Evolutionary conservation across 176 grass and related monocot genomes (phyloP).

Genomic region (Neostapfia colusana): DNA sequence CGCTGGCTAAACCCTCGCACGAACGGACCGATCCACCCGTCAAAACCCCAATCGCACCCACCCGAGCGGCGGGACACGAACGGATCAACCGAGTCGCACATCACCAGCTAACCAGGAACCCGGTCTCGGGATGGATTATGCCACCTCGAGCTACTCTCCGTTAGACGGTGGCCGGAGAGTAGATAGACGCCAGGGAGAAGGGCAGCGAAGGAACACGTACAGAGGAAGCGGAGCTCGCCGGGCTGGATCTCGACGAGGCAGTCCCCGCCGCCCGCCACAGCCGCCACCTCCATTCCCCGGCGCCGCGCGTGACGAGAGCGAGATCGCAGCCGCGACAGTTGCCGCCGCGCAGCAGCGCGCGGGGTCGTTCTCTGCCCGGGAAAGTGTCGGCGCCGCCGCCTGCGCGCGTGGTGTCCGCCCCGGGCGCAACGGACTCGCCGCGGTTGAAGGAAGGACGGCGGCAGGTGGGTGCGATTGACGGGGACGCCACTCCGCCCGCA

Average conservation of each 20-base stretch:
- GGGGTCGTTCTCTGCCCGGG: not conserved
- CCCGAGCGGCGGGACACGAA: not conserved
- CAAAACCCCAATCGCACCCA: conserved; percentile 17
- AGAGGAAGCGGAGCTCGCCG: conserved; percentile 69
- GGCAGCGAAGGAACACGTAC: conserved; percentile 32
- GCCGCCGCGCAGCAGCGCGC: not conserved
- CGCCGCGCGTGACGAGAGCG: not conserved
- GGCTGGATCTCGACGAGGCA: conserved; percentile 74
- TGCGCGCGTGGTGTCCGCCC: not conserved
- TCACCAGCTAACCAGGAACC: not conserved
- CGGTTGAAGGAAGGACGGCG: not conserved
- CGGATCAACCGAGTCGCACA: not conserved
- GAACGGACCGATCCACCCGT: not conserved
- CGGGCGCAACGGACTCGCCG: not conserved
- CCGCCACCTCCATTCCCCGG: not conserved
- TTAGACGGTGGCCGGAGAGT: not conserved
- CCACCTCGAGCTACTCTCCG: not conserved
- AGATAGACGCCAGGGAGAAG: not conserved
- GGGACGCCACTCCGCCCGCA: conserved; percentile 19
- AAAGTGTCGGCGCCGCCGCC: not conserved
- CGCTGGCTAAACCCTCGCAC: not conserved
- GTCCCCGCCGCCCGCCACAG: conserved; percentile 46
- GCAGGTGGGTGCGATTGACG: not conserved
- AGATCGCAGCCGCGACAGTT: not conserved
- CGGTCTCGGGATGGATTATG: not conserved